phyloP scores from a whole-genome alignment of 495 filamentous ascomycete genomes.

The Emericellopsis terricola region DNA sequence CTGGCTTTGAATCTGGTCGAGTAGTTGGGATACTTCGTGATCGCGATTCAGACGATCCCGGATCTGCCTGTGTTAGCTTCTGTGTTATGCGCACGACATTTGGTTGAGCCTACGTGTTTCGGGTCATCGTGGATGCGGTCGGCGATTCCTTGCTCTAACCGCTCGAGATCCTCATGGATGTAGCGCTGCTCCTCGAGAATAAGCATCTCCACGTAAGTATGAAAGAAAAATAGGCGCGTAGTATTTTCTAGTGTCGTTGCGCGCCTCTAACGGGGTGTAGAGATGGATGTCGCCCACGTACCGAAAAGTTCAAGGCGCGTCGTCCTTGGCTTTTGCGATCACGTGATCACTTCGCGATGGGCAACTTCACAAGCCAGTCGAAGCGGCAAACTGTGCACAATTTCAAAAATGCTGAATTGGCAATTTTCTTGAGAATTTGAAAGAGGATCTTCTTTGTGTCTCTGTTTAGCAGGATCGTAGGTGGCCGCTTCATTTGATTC shows the following conservation, averaged over 20 bases:
- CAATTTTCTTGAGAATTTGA: no score
- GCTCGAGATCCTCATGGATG: slow-evolving; percentile 87
- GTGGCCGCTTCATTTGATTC: no score
- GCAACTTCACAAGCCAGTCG: no score
- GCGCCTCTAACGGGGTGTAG: not conserved
- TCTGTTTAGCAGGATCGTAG: no score
- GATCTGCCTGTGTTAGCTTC: slow-evolving; percentile 32
- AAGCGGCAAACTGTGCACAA: no score
- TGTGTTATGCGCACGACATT: not conserved
- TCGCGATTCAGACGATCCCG: slow-evolving; percentile 73
- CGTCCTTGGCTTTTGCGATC: no score
- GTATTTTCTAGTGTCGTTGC: not conserved
- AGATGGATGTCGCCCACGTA: no score
- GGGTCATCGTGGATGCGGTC: slow-evolving; percentile 80
- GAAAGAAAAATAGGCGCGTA: not conserved
- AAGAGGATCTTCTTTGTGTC: no score
- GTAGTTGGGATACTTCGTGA: slow-evolving; percentile 77
- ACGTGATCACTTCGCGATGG: no score
- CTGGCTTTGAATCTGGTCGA: slow-evolving; percentile 72
- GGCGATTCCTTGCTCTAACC: slow-evolving; percentile 81
- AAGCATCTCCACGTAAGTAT: slow-evolving; percentile 38
- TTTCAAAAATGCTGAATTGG: no score
- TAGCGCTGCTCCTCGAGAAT: slow-evolving; percentile 82
- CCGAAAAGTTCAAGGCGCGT: no score
- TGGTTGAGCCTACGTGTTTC: slow-evolving; percentile 39